Percentiles rank a stretch among this genome's conserved stretches.
phyloP scores from a whole-genome alignment of 495 filamentous ascomycete genomes.

The Wilcoxina mikolae region DNA sequence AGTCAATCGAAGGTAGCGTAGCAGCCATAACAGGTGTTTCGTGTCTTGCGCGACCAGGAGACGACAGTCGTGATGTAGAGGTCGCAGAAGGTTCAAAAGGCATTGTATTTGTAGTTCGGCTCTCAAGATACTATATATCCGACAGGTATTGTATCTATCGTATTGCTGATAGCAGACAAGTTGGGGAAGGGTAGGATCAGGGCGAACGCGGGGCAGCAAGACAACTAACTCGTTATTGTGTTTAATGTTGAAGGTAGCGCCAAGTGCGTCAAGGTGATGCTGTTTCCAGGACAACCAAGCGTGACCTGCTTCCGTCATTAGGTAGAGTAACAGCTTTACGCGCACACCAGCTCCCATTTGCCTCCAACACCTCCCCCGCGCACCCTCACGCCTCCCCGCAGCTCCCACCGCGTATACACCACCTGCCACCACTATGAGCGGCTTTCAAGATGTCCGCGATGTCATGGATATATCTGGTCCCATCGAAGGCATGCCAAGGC shows the following conservation, averaged over 20 bases:
- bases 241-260: too few species aligned
- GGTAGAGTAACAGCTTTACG: neutral
- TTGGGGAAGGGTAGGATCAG: too few species aligned
- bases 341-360: neutral
- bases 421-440: constrained; percentile 15
- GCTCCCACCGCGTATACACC: neutral
- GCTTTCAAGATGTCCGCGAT: constrained; percentile 72
- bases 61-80: neutral
- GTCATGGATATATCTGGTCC: constrained; percentile 64
- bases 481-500: constrained; percentile 40
- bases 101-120: neutral
- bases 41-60: neutral
- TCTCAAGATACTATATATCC: too few species aligned
- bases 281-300: too few species aligned
- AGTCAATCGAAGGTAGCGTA: neutral
- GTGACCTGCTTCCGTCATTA: too few species aligned
- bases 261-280: too few species aligned
- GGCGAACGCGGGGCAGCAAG: too few species aligned
- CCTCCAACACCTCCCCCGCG: neutral
- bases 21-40: neutral
- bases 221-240: too few species aligned
- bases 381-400: neutral
- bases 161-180: too few species aligned
- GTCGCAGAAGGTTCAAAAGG: neutral
- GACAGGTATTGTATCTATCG: too few species aligned